Conservation (phyloP, 129 eudicot genomes). For the Logfia minima region DNA sequence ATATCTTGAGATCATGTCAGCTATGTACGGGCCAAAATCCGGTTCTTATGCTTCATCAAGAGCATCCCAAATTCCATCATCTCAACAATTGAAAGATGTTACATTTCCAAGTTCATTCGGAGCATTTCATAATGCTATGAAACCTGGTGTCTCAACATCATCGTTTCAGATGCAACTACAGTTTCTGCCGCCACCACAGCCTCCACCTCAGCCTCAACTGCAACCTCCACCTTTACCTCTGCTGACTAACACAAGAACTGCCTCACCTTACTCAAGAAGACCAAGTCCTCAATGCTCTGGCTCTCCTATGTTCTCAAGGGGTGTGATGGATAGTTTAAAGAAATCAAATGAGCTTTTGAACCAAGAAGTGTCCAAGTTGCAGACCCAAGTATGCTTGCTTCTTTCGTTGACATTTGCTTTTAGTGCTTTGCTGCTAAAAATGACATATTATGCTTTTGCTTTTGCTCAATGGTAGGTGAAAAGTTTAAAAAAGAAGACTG, state of each 20-base stretch:
- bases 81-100: constrained; percentile 57
- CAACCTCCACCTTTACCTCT: constrained; percentile 34
- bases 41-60: constrained; percentile 53
- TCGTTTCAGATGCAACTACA: constrained; percentile 38
- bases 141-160: constrained; percentile 34
- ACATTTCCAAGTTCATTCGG: constrained; percentile 76
- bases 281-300: constrained; percentile 73
- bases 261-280: constrained; percentile 64
- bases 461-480: constrained; percentile 43
- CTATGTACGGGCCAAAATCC: constrained; percentile 35
- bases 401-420: neutral
- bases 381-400: constrained; percentile 45
- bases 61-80: constrained; percentile 72
- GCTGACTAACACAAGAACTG: constrained; percentile 39
- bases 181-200: constrained; percentile 34
- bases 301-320: constrained; percentile 69
- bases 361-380: constrained; percentile 67
- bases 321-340: constrained; percentile 66
- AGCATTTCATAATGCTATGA: constrained; percentile 55
- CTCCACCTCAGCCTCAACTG: constrained; percentile 22
- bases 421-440: too few relatives aligned
- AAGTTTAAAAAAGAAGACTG: constrained; percentile 53
- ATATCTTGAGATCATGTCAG: constrained; percentile 67
- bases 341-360: constrained; percentile 64
- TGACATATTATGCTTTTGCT: neutral